Evolutionary conservation across 139 green algal species (phyloP), one percentile per base, ranked within the genome.

Genomic region (Micractinium conductrix): DNA sequence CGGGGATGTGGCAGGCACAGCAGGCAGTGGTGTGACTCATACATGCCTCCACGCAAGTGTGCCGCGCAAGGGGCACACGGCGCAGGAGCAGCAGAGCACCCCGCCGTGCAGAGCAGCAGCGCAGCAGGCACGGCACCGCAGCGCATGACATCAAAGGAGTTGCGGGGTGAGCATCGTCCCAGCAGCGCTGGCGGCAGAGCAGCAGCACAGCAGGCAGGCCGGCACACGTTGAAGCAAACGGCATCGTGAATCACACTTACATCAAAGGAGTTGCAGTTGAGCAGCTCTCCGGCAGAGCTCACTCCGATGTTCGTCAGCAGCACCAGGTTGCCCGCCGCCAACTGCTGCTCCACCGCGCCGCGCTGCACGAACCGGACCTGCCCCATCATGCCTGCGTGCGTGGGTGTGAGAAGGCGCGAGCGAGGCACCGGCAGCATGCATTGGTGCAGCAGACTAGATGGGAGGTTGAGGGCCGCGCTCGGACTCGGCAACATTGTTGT

Each of bases 231-330:
- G 14, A 63, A 63, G 53, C 53, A 63, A 22, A 22, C 9, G 2
- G 7, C 2, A 42, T 5, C 28, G n/a, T n/a, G n/a, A n/a, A n/a
- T n/a, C n/a, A n/a, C n/a, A 12, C 94, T 95, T 28, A 98, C 94
- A 60, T 99, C 97, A 75, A 94, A 98, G 0, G 90, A 93, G 90
- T 97, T 98, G 92, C 96, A 98, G 93, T 99, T 99, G 58, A 99
- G 93, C 71, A 99, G 93, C 80, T 99, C 94, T 0, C 97, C 97
- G 12, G 87, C 84, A 0, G 94, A 60, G 45, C 60, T 86, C 45
- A 91, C 81, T 68, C 86, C 78, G 2, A 99, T 80, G 91, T 97
- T 98, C 68, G 87, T 93, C 1, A 99, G 90, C 53, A 99, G 87
- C 50, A 99, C 96, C 42, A 99, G 91, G 87, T 95, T 94, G 55